Base-by-base conservation (phyloP, 768 basidiomycete genomes). In the Serendipita indica region DNA sequence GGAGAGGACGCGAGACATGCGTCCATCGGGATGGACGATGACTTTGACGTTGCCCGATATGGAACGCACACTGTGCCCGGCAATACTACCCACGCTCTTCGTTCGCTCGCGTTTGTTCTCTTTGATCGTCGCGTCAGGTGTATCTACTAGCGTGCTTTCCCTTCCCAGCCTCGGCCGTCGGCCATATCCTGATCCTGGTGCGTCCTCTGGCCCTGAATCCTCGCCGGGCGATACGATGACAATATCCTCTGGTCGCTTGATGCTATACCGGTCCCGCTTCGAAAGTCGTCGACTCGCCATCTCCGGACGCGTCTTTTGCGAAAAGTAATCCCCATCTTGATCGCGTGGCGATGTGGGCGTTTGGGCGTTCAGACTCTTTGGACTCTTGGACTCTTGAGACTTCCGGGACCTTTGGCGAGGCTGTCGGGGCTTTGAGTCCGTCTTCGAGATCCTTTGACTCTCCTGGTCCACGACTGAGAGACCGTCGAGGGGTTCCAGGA, bases 81-180 rank as follows among this genome's bases (percentile, higher is more conserved):
- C 49, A 33, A 54, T 54, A 33, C 49, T 54, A 30, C 25, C 25
- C 22, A 30, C n/a, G n/a, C 49, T 54, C 41, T 43, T 43, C 41
- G 7, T 43, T 25, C 41, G 41, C n/a, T 43, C 41, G 7, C 41
- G 7, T 7, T 18, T n/a, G 18, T 6, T 7, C 2, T n/a, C 18
- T n/a, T 25, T 43, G n/a, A n/a, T n/a, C n/a, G n/a, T n/a, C n/a
- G n/a, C n/a, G 18, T 43, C 41, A n/a, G 18, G 18, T 25, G 41
- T n/a, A 54, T 54, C 30, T 28, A 54, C 49, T 16, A 54, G 32
- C 2, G 49, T 54, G 49, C 22, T 13, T 30, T 54, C 25, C 49
- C 49, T 54, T 22, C 32, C 30, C 13, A 46, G 13, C 4, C 49
- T 16, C 12, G 49, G 49, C 25, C 49, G 12, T 43, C 41, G 41